A percentile compares a stretch with the other conserved stretches of the same genome.
Conservation (phyloP, 129 eudicot genomes). For the Smallanthus sonchifolius region DNA sequence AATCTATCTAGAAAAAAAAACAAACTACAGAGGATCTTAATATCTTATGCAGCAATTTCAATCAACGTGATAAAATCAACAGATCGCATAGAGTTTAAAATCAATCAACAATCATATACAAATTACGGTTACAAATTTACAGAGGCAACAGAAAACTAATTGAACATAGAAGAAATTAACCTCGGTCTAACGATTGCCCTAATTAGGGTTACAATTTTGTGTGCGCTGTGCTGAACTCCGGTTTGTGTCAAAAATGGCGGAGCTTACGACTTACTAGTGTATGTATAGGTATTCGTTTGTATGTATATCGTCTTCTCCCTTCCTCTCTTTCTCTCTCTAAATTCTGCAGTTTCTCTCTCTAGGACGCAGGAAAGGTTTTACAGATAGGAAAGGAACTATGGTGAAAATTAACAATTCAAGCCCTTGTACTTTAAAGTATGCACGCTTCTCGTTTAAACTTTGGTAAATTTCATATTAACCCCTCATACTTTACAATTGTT, state of each 20-base stretch:
- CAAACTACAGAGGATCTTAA: conserved; percentile 1
- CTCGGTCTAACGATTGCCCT: conserved; percentile 19
- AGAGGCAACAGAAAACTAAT: not conserved
- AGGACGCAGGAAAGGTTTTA: conserved; percentile 35
- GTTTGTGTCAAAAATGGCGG: conserved; percentile 17
- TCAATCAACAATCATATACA: conserved; percentile 16
- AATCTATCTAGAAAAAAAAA: conserved; percentile 9
- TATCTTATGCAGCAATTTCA: conserved; percentile 16
- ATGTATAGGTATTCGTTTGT: conserved; percentile 16
- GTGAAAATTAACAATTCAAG: conserved; percentile 1
- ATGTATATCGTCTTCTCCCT: conserved; percentile 8
- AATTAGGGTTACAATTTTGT: conserved; percentile 32
- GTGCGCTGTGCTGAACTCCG: conserved; percentile 16
- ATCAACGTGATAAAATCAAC: conserved; percentile 21
- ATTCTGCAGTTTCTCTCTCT: conserved; percentile 38
- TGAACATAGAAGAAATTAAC: conserved; percentile 16
- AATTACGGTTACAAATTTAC: not conserved
- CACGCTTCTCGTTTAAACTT: not conserved
- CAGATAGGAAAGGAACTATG: conserved; percentile 27
- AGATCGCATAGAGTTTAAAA: conserved; percentile 25
- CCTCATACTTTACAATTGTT: not conserved
- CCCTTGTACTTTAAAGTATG: conserved; percentile 18
- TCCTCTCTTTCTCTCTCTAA: conserved; percentile 23
- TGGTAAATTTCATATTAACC: not conserved
- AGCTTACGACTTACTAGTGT: conserved; percentile 14